These are phyloP conservation scores for Cucumis sativus DNA, from an alignment of 306 rosid species.

Conservation along the genomic window Cucumber_9930_V3 NC_026660.2:25927001-25927500, in stretches of 20 bases:
- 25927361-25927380: background rate
- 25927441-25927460: no score
- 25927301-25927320: background rate
- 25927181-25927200: no score
- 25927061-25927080: no score
- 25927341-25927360: background rate
- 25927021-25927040: no score
- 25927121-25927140: no score
- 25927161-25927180: no score
- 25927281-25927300: background rate
- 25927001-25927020: no score
- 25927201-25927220: background rate
- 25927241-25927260: background rate
- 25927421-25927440: background rate
- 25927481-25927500: background rate
- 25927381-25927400: slow-evolving; percentile 6
- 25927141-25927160: no score
- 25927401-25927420: background rate
- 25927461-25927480: background rate
- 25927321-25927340: background rate
- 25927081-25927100: no score
- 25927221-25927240: background rate
- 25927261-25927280: background rate
- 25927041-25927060: no score
- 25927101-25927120: no score